Evolutionary conservation across 805 yeast genomes (phyloP).

Genomic region (Candida easanensis): DNA sequence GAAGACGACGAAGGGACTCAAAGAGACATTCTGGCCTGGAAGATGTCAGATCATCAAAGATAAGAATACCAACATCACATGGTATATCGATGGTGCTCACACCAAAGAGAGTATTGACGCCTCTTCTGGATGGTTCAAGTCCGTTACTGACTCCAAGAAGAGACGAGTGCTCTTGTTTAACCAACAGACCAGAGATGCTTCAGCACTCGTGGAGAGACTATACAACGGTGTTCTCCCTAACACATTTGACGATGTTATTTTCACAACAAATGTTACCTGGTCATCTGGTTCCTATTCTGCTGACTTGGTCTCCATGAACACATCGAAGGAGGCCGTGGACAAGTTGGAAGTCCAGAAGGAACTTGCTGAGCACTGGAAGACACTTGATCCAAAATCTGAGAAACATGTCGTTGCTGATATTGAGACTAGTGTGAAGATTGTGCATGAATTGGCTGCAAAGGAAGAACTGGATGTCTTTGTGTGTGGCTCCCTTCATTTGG

Average conservation of each 20-base stretch:
- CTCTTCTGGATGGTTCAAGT: slow-evolving; percentile 77
- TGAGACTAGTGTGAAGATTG: slow-evolving; percentile 63
- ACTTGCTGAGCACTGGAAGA: slow-evolving; percentile 68
- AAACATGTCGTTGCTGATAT: slow-evolving; percentile 66
- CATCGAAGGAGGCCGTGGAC: slow-evolving; percentile 74
- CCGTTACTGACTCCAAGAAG: slow-evolving; percentile 33
- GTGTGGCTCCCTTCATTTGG: slow-evolving; percentile 90
- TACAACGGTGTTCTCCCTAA: slow-evolving; percentile 40
- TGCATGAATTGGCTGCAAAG: slow-evolving; percentile 30
- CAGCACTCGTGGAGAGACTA: slow-evolving; percentile 55
- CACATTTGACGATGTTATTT: slow-evolving; percentile 71
- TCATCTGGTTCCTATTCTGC: slow-evolving; percentile 72
- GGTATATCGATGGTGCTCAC: slow-evolving; percentile 96
- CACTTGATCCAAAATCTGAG: slow-evolving; percentile 42
- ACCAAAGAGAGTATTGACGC: slow-evolving; percentile 82
- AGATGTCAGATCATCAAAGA: slow-evolving; percentile 74
- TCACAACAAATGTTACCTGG: slow-evolving; percentile 93
- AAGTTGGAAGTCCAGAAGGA: slow-evolving; percentile 76
- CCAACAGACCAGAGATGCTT: slow-evolving; percentile 91
- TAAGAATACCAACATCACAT: slow-evolving; percentile 44
- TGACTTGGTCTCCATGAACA: slow-evolving; percentile 84
- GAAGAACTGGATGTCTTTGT: slow-evolving; percentile 70
- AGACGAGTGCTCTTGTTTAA: slow-evolving; percentile 69
- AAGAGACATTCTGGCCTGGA: slow-evolving; percentile 85
- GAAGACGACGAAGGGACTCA: slow-evolving; percentile 50